Evolutionary conservation across 164 flowering plant species (phyloP).

Genomic region (Vitis rotundifolia): DNA sequence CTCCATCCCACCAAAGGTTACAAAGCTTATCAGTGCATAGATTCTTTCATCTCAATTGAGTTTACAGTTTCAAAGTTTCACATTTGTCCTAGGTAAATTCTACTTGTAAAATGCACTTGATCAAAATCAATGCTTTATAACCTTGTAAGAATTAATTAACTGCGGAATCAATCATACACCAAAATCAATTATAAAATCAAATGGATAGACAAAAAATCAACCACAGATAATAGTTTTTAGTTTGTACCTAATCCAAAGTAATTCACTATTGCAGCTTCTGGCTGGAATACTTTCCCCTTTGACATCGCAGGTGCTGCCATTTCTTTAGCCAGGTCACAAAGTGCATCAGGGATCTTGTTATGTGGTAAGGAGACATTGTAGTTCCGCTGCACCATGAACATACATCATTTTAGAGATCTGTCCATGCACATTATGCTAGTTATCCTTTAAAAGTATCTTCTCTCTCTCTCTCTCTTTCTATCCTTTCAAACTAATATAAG

Average conservation of each 20-base stretch:
- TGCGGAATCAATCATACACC: not conserved
- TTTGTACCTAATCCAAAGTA: constrained; percentile 72
- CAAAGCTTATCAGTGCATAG: too few relatives aligned
- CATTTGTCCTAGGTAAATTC: too few relatives aligned
- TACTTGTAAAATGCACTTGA: too few relatives aligned
- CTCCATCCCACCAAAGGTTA: too few relatives aligned
- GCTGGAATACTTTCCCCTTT: constrained; percentile 69
- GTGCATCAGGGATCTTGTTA: constrained; percentile 74
- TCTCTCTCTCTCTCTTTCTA: too few relatives aligned
- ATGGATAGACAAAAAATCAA: not conserved
- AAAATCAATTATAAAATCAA: not conserved
- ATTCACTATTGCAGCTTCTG: constrained; percentile 97
- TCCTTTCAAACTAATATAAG: too few relatives aligned
- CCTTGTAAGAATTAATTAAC: not conserved
- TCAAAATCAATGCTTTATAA: too few relatives aligned
- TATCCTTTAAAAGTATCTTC: not conserved
- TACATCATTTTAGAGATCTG: not conserved
- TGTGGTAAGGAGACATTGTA: constrained; percentile 79
- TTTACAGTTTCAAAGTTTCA: too few relatives aligned
- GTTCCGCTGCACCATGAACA: constrained; percentile 63
- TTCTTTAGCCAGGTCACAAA: constrained; percentile 70
- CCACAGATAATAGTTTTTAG: not conserved
- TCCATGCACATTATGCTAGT: not conserved
- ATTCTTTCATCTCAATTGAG: too few relatives aligned
- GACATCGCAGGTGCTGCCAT: constrained; percentile 88